Evolutionary conservation across 1,284 basidiomycete species (phyloP).

Genomic region (Trichosporon sp.): DNA sequence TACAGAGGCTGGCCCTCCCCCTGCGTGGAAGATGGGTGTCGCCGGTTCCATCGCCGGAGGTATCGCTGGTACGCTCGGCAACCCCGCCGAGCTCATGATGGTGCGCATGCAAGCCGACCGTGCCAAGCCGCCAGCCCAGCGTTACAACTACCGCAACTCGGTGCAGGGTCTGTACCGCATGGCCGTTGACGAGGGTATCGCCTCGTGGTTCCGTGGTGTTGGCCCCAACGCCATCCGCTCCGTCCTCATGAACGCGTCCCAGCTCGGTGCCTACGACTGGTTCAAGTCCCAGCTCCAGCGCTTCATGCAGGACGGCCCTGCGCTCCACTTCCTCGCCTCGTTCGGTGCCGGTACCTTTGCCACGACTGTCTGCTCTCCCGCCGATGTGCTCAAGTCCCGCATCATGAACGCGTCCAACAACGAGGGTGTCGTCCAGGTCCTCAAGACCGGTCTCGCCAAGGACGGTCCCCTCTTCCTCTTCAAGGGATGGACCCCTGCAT

Average conservation of each 20-base stretch:
- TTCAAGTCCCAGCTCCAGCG: slow-evolving; percentile 76
- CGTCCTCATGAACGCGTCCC: slow-evolving; percentile 86
- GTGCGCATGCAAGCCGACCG: slow-evolving; percentile 87
- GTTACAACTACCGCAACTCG: slow-evolving; percentile 80
- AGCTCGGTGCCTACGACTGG: slow-evolving; percentile 87
- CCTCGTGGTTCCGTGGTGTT: slow-evolving; percentile 74
- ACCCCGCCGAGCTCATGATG: slow-evolving; percentile 82
- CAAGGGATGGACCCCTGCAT: slow-evolving; percentile 71
- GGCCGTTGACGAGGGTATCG: slow-evolving; percentile 77
- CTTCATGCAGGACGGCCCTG: slow-evolving; percentile 77
- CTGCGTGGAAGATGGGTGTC: slow-evolving; percentile 75
- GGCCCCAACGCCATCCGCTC: slow-evolving; percentile 84
- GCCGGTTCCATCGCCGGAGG: slow-evolving; percentile 74
- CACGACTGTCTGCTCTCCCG: slow-evolving; percentile 90
- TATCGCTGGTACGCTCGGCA: slow-evolving; percentile 80
- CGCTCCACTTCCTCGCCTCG: slow-evolving; percentile 78
- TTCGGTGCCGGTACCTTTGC: slow-evolving; percentile 87
- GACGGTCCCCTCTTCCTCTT: slow-evolving; percentile 91
- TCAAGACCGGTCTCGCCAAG: slow-evolving; percentile 69
- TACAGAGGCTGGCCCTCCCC: slow-evolving; percentile 56
- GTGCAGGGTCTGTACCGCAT: slow-evolving; percentile 83
- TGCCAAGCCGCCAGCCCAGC: slow-evolving; percentile 65
- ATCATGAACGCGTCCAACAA: slow-evolving; percentile 91
- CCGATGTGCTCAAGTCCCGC: slow-evolving; percentile 80
- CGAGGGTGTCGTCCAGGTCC: slow-evolving; percentile 71